Percentiles rank a stretch among this genome's conserved stretches.
Evolutionary conservation across 2,329 filamentous ascomycete species (phyloP).

Genomic region (Onygena corvina): DNA sequence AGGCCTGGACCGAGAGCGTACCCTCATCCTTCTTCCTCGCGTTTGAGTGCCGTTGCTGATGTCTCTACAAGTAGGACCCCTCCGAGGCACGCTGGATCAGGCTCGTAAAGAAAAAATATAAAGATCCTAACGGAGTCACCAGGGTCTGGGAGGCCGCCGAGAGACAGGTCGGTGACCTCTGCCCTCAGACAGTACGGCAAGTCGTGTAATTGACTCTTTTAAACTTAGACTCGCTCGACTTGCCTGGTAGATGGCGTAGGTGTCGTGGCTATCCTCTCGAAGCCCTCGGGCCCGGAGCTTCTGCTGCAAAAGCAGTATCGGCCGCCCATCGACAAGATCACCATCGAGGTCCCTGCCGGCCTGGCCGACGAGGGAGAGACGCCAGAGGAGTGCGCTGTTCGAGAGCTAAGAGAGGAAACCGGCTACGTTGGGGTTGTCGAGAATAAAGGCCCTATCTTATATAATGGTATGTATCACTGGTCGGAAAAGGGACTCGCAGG

Average conservation of each 20-base stretch:
- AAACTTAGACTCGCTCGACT: conserved; percentile 34
- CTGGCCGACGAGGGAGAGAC: conserved; percentile 48
- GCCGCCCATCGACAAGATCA: conserved; percentile 46
- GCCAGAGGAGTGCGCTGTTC: conserved; percentile 43
- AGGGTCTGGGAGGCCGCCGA: conserved; percentile 37
- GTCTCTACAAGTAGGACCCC: conserved; percentile 21
- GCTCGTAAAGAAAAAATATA: conserved; percentile 33
- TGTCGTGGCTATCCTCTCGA: conserved; percentile 47
- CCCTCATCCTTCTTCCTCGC: too few species aligned
- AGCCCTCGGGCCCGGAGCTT: conserved; percentile 39
- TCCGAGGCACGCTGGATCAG: conserved; percentile 33
- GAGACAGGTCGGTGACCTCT: conserved; percentile 27
- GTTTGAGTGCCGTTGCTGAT: too few species aligned
- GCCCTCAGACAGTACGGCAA: too few species aligned
- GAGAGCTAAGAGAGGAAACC: conserved; percentile 52
- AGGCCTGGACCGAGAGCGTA: too few species aligned
- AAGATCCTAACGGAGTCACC: conserved; percentile 32
- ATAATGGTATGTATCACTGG: conserved; percentile 36
- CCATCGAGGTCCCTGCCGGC: conserved; percentile 50
- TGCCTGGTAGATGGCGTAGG: conserved; percentile 46
- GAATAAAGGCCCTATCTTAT: conserved; percentile 34
- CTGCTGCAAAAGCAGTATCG: conserved; percentile 50
- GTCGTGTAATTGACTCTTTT: background rate
- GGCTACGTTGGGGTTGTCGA: conserved; percentile 45
- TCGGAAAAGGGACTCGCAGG: too few species aligned